phyloP scores from a whole-genome alignment of 179 eudicot genomes.

The Silene noctiflora region DNA sequence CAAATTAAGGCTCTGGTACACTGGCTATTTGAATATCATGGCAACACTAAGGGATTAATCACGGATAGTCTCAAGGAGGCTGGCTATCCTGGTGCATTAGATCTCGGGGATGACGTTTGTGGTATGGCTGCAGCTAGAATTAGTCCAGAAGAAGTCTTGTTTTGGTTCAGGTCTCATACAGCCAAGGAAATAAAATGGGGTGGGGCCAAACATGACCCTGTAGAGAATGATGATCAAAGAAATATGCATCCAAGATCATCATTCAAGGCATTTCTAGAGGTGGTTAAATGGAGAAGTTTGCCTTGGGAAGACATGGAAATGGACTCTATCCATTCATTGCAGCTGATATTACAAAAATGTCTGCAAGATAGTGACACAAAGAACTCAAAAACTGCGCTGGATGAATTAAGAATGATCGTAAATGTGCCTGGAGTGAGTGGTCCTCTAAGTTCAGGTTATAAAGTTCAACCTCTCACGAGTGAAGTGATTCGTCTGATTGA shows the following conservation, averaged over 20 bases:
- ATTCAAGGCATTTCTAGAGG: conserved; percentile 76
- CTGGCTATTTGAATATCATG: conserved; percentile 73
- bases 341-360: conserved; percentile 63
- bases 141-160: conserved; percentile 55
- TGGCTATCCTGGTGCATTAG: conserved; percentile 64
- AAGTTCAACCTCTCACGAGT: conserved; percentile 54
- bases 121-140: conserved; percentile 85
- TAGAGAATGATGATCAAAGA: conserved; percentile 61
- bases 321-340: conserved; percentile 87
- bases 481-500: conserved; percentile 87
- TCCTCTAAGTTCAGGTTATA: conserved; percentile 41
- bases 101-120: conserved; percentile 67
- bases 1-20: conserved; percentile 55
- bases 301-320: conserved; percentile 94
- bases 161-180: conserved; percentile 86
- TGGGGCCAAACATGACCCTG: conserved; percentile 83
- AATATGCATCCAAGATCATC: conserved; percentile 91
- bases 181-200: conserved; percentile 90
- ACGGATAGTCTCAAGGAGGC: conserved; percentile 90
- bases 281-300: conserved; percentile 71
- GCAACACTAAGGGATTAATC: conserved; percentile 62
- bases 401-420: conserved; percentile 56
- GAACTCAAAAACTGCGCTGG: conserved; percentile 29
- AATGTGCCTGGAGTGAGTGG: conserved; percentile 43
- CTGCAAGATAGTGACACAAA: conserved; percentile 38